Evolutionary conservation across 169 alveolate species (phyloP), one percentile per base, ranked within the genome.

Genomic region (Fabrea salina): DNA sequence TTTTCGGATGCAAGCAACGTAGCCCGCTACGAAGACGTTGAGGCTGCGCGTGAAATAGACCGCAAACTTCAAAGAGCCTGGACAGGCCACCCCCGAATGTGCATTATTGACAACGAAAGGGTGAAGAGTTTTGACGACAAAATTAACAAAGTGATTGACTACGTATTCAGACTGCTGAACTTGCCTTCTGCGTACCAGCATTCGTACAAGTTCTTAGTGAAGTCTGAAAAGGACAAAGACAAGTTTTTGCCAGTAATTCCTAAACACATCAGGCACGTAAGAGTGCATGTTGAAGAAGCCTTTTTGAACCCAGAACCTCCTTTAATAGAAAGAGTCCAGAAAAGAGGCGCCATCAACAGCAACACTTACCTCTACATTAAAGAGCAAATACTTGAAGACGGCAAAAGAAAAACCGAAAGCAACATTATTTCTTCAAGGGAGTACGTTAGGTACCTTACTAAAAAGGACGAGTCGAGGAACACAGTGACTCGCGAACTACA

Each of bases 21-120:
- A 39, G 91, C 90, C 25, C 72, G 94, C 61, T 84, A 86, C 33
- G 94, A 89, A 74, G 37, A 82, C 43, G 19, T 64, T 51, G 81
- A 82, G 40, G 85, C 86, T 22, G 95, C 95, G 13, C 81, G 67
- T 6, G 71, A 57, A n/a, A 66, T 83, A 19, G 95, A 90, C 70
- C 74, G 75, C 51, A 83, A 81, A 50, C 77, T 86, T 1, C 58
- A 82, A 35, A 76, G 57, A 4, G 93, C 93, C 6, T 90, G 92
- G 92, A 61, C 85, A 8, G 95, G 95, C 4, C 95, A 91, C 78
- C 95, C 95, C 13, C 88, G 86, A 27, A 82, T 83, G 53, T 58
- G 51, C 11, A 85, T 84, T 33, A 79, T 91, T 32, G 95, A 86
- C 50, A 91, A 91, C 61, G 67, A 80, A 6, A 8, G 51, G 11